A percentile compares a stretch with the other conserved stretches of the same genome.
Evolutionary conservation across 169 alveolate genomes (phyloP).

Genomic region (Eimeria acervulina): DNA sequence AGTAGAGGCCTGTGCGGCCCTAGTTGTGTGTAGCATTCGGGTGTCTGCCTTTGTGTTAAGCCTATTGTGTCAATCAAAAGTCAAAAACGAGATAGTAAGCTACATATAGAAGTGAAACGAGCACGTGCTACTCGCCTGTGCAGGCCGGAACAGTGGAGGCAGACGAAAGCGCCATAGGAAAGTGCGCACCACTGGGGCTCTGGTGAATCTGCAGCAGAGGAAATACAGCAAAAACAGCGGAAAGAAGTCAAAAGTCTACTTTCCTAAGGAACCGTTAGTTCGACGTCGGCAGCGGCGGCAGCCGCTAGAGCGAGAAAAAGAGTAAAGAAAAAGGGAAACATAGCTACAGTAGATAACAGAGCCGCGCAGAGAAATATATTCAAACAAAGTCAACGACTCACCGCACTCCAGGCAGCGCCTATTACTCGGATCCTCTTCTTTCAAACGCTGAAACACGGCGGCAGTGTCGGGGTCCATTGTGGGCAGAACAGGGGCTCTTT

Average conservation of each 20-base stretch:
- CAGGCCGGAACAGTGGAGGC: slow-evolving; percentile 97
- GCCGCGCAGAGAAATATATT: not conserved
- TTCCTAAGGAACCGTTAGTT: not conserved
- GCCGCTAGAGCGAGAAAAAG: not conserved
- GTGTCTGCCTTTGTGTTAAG: no score
- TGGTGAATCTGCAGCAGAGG: slow-evolving; percentile 89
- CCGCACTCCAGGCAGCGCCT: slow-evolving; percentile 83
- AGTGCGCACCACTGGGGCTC: slow-evolving; percentile 98
- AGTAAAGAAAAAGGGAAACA: not conserved
- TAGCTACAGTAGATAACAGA: not conserved
- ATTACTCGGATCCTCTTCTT: slow-evolving; percentile 73
- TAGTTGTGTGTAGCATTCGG: no score
- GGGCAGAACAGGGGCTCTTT: not conserved
- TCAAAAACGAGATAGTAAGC: no score
- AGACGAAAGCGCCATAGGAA: slow-evolving; percentile 96
- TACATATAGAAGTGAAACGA: no score
- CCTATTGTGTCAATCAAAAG: no score
- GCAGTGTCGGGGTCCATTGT: slow-evolving; percentile 81
- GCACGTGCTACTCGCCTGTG: slow-evolving; percentile 70
- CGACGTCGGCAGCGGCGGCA: not conserved
- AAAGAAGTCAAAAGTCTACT: not conserved
- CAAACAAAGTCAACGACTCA: slow-evolving; percentile 6
- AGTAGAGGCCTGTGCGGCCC: no score
- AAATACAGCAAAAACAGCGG: not conserved
- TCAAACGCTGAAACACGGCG: slow-evolving; percentile 75